Conservation (phyloP, 129 eudicot genomes). For the Artemisia annua region DNA sequence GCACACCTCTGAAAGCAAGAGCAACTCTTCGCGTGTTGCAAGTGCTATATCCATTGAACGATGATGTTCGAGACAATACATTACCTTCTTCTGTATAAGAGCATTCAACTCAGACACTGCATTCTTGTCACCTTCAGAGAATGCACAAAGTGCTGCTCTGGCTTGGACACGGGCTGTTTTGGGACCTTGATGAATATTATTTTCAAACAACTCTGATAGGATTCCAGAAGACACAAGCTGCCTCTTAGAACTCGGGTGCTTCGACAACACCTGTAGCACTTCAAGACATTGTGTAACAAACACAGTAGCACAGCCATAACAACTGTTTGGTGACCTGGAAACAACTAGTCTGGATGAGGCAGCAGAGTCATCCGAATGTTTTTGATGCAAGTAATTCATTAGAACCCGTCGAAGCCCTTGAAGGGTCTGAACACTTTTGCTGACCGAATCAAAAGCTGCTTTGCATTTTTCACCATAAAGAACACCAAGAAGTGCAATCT, state of each 20-base stretch:
- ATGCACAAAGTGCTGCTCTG: slow-evolving; percentile 91
- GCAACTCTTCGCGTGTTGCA: slow-evolving; percentile 89
- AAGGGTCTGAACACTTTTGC: slow-evolving; percentile 98
- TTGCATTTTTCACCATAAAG: slow-evolving; percentile 99
- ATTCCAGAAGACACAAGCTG: slow-evolving; percentile 92
- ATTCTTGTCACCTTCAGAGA: slow-evolving; percentile 86
- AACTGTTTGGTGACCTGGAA: slow-evolving; percentile 86
- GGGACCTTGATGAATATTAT: slow-evolving; percentile 98
- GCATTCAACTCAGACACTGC: slow-evolving; percentile 83
- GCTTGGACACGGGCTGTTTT: slow-evolving; percentile 95
- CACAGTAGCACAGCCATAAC: slow-evolving; percentile 96
- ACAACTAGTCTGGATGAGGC: slow-evolving; percentile 82
- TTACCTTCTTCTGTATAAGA: slow-evolving; percentile 84
- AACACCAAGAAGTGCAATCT: slow-evolving; percentile 97
- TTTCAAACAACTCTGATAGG: slow-evolving; percentile 88
- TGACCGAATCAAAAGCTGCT: slow-evolving; percentile 99
- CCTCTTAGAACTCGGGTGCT: slow-evolving; percentile 78
- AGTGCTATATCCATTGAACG: slow-evolving; percentile 97
- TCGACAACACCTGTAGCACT: slow-evolving; percentile 84
- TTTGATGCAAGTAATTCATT: slow-evolving; percentile 93
- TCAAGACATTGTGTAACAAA: slow-evolving; percentile 97
- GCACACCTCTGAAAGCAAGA: slow-evolving; percentile 94
- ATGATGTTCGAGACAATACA: slow-evolving; percentile 97
- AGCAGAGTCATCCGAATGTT: slow-evolving; percentile 58
- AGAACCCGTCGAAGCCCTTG: slow-evolving; percentile 98